Percentiles rank a stretch among this genome's conserved stretches.
Evolutionary conservation across 169 alveolate genomes (phyloP).

Genomic region (Cryptosporidium andersoni): DNA sequence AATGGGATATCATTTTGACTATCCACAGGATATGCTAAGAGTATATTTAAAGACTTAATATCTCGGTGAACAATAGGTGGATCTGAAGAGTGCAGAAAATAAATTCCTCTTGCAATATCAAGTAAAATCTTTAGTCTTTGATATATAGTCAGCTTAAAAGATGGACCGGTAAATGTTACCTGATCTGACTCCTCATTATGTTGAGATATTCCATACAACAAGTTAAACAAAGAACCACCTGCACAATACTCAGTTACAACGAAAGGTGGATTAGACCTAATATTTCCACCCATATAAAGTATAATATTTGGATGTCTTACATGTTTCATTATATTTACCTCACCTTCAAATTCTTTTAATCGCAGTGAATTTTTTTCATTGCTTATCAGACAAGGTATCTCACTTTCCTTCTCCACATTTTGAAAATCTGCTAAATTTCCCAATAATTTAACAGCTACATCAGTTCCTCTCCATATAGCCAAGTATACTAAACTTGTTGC

Average conservation of each 20-base stretch:
- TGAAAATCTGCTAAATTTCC: slow-evolving; percentile 9
- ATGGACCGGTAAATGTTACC: slow-evolving; percentile 18
- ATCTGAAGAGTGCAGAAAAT: slow-evolving; percentile 83
- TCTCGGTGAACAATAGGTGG: slow-evolving; percentile 91
- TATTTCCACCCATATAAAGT: slow-evolving; percentile 87
- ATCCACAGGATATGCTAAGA: slow-evolving; percentile 75
- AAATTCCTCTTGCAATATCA: slow-evolving; percentile 87
- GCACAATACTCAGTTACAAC: slow-evolving; percentile 66
- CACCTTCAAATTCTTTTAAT: slow-evolving; percentile 81
- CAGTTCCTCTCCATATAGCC: slow-evolving; percentile 85
- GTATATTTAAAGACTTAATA: slow-evolving; percentile 85
- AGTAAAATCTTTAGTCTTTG: slow-evolving; percentile 81
- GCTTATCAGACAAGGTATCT: not conserved
- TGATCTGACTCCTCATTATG: slow-evolving; percentile 14
- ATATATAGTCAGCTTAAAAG: slow-evolving; percentile 73
- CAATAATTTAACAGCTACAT: slow-evolving; percentile 84
- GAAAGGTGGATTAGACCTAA: slow-evolving; percentile 73
- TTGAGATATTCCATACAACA: slow-evolving; percentile 39
- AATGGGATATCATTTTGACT: slow-evolving; percentile 30
- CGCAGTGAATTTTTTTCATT: slow-evolving; percentile 71
- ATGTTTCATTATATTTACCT: slow-evolving; percentile 83
- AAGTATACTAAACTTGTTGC: slow-evolving; percentile 84
- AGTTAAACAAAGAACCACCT: slow-evolving; percentile 67
- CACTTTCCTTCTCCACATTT: slow-evolving; percentile 75
- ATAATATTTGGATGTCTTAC: slow-evolving; percentile 86